Evolutionary conservation across 2,329 filamentous ascomycete genomes (phyloP).

Genomic region (Xylaria digitata): DNA sequence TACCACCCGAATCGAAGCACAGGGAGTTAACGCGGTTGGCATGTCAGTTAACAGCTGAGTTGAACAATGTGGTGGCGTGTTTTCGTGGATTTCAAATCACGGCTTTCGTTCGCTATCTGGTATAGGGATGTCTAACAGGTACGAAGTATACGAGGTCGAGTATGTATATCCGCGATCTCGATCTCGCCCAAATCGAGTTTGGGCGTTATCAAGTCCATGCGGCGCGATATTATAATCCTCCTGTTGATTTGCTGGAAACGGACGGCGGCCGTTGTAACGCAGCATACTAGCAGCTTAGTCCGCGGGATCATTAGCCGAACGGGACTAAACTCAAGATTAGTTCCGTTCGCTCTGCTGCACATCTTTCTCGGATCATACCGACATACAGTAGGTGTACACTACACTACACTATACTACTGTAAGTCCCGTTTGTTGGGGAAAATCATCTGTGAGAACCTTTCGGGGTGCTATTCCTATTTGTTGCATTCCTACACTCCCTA

Average conservation of each 20-base stretch:
- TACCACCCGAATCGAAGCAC: not conserved
- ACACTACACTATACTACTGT: not conserved
- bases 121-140: too few species aligned
- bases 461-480: not conserved
- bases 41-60: not conserved
- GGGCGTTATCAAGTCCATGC: too few species aligned
- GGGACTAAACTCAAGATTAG: not conserved
- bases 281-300: not conserved
- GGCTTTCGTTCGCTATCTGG: not conserved
- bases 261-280: slow-evolving; percentile 1
- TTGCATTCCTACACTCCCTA: not conserved
- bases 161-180: not conserved
- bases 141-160: too few species aligned
- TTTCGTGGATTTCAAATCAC: slow-evolving; percentile 7
- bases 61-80: not conserved
- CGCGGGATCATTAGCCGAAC: not conserved
- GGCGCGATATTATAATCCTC: not conserved
- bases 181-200: too few species aligned
- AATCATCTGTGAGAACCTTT: not conserved
- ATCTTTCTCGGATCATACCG: not conserved
- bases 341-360: not conserved
- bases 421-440: not conserved
- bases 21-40: not conserved
- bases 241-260: not conserved
- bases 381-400: not conserved